phyloP scores from a whole-genome alignment of 2,329 filamentous ascomycete species.

The Alternaria alternata region DNA sequence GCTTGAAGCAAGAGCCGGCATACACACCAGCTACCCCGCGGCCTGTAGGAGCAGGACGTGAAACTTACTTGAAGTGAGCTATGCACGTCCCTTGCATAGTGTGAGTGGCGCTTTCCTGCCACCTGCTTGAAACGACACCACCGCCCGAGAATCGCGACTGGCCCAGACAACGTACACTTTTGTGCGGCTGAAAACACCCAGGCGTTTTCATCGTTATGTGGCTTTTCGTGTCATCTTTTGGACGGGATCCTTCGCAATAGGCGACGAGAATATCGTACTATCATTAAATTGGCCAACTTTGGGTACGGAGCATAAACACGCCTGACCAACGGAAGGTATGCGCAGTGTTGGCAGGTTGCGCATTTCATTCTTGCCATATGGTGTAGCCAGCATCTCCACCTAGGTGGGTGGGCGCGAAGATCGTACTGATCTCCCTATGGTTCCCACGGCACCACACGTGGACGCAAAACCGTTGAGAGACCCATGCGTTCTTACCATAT shows the following conservation, averaged over 20 bases:
- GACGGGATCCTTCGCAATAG: neutral
- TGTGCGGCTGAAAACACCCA: neutral
- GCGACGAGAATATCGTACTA: neutral
- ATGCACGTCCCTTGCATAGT: constrained; percentile 12
- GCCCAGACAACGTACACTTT: neutral
- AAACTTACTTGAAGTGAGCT: constrained; percentile 11
- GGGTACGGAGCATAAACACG: neutral
- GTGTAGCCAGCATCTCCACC: neutral
- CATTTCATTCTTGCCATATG: neutral
- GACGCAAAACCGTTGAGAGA: constrained; percentile 13
- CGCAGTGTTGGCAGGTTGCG: neutral
- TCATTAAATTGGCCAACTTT: neutral
- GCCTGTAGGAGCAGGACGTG: constrained; percentile 6
- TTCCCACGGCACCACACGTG: constrained; percentile 12
- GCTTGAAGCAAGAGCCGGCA: constrained; percentile 2
- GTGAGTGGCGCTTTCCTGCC: constrained; percentile 6
- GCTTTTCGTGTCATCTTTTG: neutral
- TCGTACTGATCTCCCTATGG: neutral
- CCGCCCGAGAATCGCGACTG: constrained; percentile 5
- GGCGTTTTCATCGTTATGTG: neutral
- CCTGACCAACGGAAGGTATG: neutral
- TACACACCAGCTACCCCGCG: constrained; percentile 6
- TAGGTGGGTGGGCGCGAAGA: neutral
- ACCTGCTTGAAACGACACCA: constrained; percentile 15
- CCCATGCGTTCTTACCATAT: constrained; percentile 4